Evolutionary conservation across 108 stramenopile genomes (phyloP), one percentile per base, ranked within the genome.

Genomic region (Nitzschia sp.): DNA sequence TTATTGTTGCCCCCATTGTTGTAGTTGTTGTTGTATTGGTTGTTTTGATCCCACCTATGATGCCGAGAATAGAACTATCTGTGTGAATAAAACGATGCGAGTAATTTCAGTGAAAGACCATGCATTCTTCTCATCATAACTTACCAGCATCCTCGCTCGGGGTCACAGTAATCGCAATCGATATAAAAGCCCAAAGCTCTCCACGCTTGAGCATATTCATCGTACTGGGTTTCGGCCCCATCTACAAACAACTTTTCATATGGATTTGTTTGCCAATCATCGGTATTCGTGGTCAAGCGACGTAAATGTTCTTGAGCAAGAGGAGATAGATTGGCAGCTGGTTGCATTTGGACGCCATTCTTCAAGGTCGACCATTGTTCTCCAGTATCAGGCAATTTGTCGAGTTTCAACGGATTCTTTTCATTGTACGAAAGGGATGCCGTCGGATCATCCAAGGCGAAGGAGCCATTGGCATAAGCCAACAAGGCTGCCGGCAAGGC

Each of bases 141-240:
- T 59, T n/a, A n/a, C 11, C 49, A n/a, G 33, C 64, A 18, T n/a
- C n/a, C n/a, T 38, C 71, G 30, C 17, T 62, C 64, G 1, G 13
- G 18, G 25, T 27, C 55, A 0, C 68, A 57, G n/a, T 56, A 55
- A 42, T 82, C 54, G 55, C 84, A 85, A 42, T 85, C 84, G 35
- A 82, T 68, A 42, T 64, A 64, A 53, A 85, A 82, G 4, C 84
- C 84, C 36, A 85, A 59, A 4, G 74, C 30, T 1, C 84, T 54
- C 84, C 84, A 85, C 9, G 81, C 81, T 46, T 82, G 84, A 25
- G 58, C 47, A 31, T 85, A 79, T 25, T 79, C 78, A 21, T 79
- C 72, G 57, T 85, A 85, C 25, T 82, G 29, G 1, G 58, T 59
- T 32, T 59, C 58, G 29, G 58, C 31, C 6, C 58, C 58, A 3